phyloP scores from a whole-genome alignment of 805 yeast genomes.

The Candida orba region DNA sequence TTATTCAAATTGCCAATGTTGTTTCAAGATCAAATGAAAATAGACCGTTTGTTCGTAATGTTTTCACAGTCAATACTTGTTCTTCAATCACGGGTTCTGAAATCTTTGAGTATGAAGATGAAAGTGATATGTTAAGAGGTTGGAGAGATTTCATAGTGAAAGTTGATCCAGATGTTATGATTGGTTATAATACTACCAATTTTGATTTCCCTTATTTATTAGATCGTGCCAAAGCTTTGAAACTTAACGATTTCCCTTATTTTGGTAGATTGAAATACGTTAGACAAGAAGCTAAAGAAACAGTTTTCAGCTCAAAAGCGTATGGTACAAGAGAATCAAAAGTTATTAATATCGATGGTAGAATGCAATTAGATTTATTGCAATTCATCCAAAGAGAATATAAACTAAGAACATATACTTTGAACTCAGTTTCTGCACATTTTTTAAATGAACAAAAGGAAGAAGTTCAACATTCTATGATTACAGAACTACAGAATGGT shows the following conservation, averaged over 20 bases:
- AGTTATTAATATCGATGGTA: slow-evolving; percentile 87
- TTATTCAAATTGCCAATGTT: slow-evolving; percentile 95
- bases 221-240: slow-evolving; percentile 76
- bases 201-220: slow-evolving; percentile 91
- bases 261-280: slow-evolving; percentile 70
- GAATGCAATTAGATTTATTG: slow-evolving; percentile 88
- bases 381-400: slow-evolving; percentile 94
- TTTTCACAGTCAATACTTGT: slow-evolving; percentile 88
- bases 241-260: slow-evolving; percentile 63
- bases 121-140: slow-evolving; percentile 70
- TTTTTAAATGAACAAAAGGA: slow-evolving; percentile 94
- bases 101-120: slow-evolving; percentile 66
- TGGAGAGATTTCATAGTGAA: slow-evolving; percentile 85
- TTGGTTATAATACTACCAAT: slow-evolving; percentile 92
- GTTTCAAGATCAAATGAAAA: slow-evolving; percentile 75
- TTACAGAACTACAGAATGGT: slow-evolving; percentile 91
- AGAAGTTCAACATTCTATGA: slow-evolving; percentile 95
- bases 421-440: slow-evolving; percentile 92
- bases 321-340: slow-evolving; percentile 94
- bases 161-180: slow-evolving; percentile 92
- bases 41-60: slow-evolving; percentile 90
- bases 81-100: slow-evolving; percentile 92
- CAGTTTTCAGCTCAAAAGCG: slow-evolving; percentile 88
- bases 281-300: slow-evolving; percentile 72
- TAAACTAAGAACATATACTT: slow-evolving; percentile 87